These are phyloP conservation scores for Verticillium klebahnii DNA, from an alignment of 2,329 filamentous ascomycete species.

Conservation along the genomic window DNA sequence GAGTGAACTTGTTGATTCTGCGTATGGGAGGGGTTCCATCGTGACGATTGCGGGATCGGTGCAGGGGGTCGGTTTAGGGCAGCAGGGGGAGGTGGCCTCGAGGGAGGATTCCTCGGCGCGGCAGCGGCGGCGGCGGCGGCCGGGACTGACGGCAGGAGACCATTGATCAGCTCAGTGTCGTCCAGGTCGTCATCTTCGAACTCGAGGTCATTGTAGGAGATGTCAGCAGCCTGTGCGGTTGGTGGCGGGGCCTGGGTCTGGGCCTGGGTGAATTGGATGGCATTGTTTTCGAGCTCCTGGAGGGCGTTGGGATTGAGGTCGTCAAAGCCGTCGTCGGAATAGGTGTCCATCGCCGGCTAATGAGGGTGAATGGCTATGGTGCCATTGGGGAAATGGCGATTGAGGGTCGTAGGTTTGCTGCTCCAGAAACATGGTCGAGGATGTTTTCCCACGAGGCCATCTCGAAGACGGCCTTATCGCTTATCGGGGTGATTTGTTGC, in stretches of 20 bases:
- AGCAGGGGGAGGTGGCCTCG: constrained; percentile 22
- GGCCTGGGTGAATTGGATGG: constrained; percentile 56
- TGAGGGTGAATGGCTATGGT: neutral
- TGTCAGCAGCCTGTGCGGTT: constrained; percentile 15
- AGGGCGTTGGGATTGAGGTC: constrained; percentile 52
- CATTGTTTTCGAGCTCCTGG: constrained; percentile 59
- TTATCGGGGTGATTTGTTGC: neutral
- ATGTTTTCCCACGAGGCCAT: neutral
- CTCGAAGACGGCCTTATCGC: neutral
- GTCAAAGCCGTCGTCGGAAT: constrained; percentile 61
- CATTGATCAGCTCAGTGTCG: constrained; percentile 51
- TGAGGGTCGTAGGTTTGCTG: neutral
- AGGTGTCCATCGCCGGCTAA: constrained; percentile 44
- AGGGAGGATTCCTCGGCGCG: constrained; percentile 15
- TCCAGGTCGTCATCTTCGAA: constrained; percentile 55
- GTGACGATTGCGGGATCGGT: constrained; percentile 19
- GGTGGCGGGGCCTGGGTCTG: constrained; percentile 21
- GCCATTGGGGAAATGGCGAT: neutral
- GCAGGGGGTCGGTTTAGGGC: constrained; percentile 2
- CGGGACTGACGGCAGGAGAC: constrained; percentile 25
- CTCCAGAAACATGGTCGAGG: neutral
- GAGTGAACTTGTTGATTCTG: neutral
- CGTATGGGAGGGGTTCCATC: constrained; percentile 30
- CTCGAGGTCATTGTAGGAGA: constrained; percentile 32
- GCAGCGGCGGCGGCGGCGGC: neutral